Evolutionary conservation across 2,329 filamentous ascomycete genomes (phyloP), one percentile per base, ranked within the genome.

Genomic region (Fusarium fujikuroi): DNA sequence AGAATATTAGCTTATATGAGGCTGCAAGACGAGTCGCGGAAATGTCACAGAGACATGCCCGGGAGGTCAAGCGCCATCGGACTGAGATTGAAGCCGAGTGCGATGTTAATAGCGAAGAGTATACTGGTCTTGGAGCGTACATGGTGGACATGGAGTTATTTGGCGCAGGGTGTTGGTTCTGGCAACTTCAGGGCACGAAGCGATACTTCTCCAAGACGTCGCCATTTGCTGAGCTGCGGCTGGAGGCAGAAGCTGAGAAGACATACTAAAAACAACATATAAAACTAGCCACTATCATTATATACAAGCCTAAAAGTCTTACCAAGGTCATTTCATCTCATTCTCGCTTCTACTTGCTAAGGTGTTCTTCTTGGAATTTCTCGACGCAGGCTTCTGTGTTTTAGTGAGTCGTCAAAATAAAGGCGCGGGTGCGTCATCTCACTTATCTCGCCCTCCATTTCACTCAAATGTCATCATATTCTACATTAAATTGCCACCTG

Each of bases 81-180:
- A 16, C 18, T 18, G 34, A 39, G 32, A 30, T 7, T 12, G 23
- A 39, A n/a, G 23, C 14, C 1, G 14, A 28, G 10, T 7, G 5
- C 2, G 25, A 2, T 7, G 7, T 9, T 4, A 9, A 18, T 5
- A 16, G 2, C 6, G 34, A 4, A 18, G 23, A 14, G 0, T 2
- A 18, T 9, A 0, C 10, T 30, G 0, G 3, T 5, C 25, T 30
- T 9, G 0, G 10, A 5, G 1, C 2, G 2, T 53, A 53, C 2
- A 5, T 28, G 0, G 14, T 0, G 5, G 25, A 28, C 0, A 42
- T 56, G 21, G 52, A 42, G 2, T 8, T 42, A 6, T 42, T 42
- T 15, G 3, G 52, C 0, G 36, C 52, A 2, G 52, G 2, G 10
- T 32, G 21, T 42, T 56, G 52, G 52, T 56, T 19, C 9, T 56